Conservation (phyloP, 306 rosid species). For the peach (Prunus persica) region Prunus_persica_NCBIv2 NC_034016.1:17489001-17489500, state of each 20-base stretch:
- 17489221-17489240: background rate
- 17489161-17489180: background rate
- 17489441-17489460: background rate
- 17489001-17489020: conserved; percentile 67
- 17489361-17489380: background rate
- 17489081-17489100: conserved; percentile 72
- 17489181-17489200: background rate
- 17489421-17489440: background rate
- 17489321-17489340: background rate
- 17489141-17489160: background rate
- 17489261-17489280: background rate
- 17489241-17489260: background rate
- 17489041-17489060: conserved; percentile 70
- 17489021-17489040: conserved; percentile 58
- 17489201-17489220: background rate
- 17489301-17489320: background rate
- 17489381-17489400: background rate
- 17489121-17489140: background rate
- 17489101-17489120: conserved; percentile 44
- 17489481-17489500: background rate
- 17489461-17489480: background rate
- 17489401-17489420: background rate
- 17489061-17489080: conserved; percentile 75
- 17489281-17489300: background rate
- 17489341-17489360: background rate